Percentiles rank a stretch among this genome's conserved stretches.
These are phyloP conservation scores for Moringa oleifera DNA, from an alignment of 345 rosid species.

Conservation along the genomic window DNA sequence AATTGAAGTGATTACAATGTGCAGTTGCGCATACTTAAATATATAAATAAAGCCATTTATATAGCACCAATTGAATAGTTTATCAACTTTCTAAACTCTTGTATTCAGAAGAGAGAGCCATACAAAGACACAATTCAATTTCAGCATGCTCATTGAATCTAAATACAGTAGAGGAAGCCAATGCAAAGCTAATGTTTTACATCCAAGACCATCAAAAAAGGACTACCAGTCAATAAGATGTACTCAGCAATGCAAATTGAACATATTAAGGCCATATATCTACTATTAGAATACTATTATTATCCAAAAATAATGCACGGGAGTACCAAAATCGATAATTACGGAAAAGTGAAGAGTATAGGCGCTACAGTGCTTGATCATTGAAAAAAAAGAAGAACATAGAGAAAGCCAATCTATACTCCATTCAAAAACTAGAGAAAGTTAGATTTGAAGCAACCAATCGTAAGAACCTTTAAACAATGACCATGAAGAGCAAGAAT, in stretches of 20 bases:
- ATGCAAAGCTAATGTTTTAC: neutral
- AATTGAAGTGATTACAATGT: neutral
- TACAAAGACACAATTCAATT: neutral
- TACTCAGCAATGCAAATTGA: neutral
- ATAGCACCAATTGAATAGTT: neutral
- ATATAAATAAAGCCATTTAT: neutral
- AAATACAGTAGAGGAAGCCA: no score
- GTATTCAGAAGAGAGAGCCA: neutral
- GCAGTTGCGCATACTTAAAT: neutral
- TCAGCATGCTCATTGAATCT: neutral
- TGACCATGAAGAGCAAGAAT: neutral
- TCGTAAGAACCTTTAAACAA: no score
- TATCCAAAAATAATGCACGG: no score
- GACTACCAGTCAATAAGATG: neutral
- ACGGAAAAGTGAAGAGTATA: no score
- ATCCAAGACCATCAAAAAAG: neutral
- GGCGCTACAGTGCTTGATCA: no score
- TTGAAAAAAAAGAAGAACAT: no score
- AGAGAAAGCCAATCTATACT: no score
- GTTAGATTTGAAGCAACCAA: neutral
- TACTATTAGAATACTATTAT: no score
- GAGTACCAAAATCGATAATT: no score
- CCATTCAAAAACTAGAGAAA: no score
- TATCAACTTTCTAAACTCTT: neutral
- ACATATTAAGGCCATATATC: no score